phyloP scores from a whole-genome alignment of 2,329 filamentous ascomycete species.

The Cryphonectria parasitica region DNA sequence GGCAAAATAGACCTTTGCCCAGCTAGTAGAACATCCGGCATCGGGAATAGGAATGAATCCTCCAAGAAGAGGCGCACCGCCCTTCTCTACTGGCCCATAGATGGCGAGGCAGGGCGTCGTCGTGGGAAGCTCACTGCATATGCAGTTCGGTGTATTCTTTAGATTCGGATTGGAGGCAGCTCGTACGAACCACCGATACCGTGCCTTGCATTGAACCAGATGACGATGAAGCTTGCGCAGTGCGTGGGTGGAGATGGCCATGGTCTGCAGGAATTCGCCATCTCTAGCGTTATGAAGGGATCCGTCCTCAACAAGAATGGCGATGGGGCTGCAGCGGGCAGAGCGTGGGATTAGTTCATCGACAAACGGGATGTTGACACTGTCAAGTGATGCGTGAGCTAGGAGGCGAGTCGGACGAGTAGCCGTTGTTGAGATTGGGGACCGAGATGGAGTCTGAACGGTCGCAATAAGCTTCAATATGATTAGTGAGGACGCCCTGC shows the following conservation, averaged over 20 bases:
- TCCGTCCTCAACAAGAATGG: slow-evolving; percentile 36
- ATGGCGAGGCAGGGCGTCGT: slow-evolving; percentile 20
- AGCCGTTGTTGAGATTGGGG: background rate
- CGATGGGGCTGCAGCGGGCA: slow-evolving; percentile 20
- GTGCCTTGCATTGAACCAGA: slow-evolving; percentile 40
- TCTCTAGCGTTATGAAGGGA: slow-evolving; percentile 36
- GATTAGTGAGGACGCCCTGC: too few relatives aligned
- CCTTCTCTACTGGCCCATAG: slow-evolving; percentile 9
- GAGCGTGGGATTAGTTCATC: slow-evolving; percentile 12
- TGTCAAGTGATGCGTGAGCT: background rate
- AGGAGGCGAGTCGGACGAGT: background rate
- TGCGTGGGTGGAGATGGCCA: slow-evolving; percentile 33
- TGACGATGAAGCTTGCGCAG: slow-evolving; percentile 41
- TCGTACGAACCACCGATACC: slow-evolving; percentile 47
- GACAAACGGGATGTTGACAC: background rate
- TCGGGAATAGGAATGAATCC: background rate
- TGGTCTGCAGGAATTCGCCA: slow-evolving; percentile 39
- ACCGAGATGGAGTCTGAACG: background rate
- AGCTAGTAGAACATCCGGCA: slow-evolving; percentile 19
- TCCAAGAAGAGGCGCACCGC: background rate
- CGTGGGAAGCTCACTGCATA: background rate
- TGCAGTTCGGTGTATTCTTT: slow-evolving; percentile 28
- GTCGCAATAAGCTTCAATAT: too few relatives aligned
- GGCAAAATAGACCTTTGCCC: slow-evolving; percentile 37
- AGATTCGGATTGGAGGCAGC: slow-evolving; percentile 42